Base-by-base conservation (phyloP, 257 asterid species). In the Apocynum venetum region DNA sequence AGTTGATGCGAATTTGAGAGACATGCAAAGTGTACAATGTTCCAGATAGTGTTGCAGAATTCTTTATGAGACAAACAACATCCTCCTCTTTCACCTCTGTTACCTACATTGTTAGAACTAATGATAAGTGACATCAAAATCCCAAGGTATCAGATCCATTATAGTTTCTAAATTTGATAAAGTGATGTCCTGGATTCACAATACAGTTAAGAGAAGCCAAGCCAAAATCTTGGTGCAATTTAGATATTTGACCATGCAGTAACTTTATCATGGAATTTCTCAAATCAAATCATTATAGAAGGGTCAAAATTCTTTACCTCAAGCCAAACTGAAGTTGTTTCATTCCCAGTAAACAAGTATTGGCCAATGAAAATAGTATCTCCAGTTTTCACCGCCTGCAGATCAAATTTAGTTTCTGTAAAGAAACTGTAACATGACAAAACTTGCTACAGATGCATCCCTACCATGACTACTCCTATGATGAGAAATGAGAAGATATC, bases 281-380 rank as follows among this genome's bases (percentile, higher is more conserved):
- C 73, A 60, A 36, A 4, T 19, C 13, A 38, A 52, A 20, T 72
- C 52, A 47, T 73, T 1, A 53, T 19, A 73, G 2, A 40, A 51
- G 13, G 55, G 15, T 25, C 72, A 65, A 11, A 19, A 67, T 48
- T 46, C 57, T 72, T 51, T 87, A 93, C 98, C 98, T 93, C 98
- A 51, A 93, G 88, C 97, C 98, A 93, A 66, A 90, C 96, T 60
- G 98, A 91, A 71, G 97, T 90, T 41, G 94, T 91, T 81, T 93
- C 98, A 52, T 97, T 93, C 85, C 98, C 98, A 10, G 98, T 91
- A 81, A 93, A 93, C 76, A 93, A 87, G 84, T 93, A 93, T 76
- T 91, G 98, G 61, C 98, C 98, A 72, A 90, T 86, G 83, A 93
- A 93, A 85, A 93, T 91, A 78, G 94, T 93, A 80, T 93, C 97